Conservation (phyloP, 805 yeast species). For the Kuraishia capsulata region DNA sequence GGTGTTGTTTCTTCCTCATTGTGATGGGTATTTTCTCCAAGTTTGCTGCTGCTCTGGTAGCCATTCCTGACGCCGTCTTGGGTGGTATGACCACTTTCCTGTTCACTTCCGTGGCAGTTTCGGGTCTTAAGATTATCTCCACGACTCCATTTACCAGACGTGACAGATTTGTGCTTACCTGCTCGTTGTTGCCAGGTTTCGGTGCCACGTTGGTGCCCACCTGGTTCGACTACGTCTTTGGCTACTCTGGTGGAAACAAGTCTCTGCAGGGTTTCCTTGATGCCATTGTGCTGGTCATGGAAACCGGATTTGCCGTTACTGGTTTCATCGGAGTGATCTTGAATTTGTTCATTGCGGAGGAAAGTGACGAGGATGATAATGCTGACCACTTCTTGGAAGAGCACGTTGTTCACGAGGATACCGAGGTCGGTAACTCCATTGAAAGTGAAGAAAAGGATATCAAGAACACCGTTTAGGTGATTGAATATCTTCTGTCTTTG, state of each 20-base stretch:
- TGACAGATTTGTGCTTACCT: conserved; percentile 45
- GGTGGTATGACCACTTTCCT: conserved; percentile 77
- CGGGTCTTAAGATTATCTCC: conserved; percentile 48
- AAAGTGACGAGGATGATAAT: conserved; percentile 36
- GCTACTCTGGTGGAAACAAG: conserved; percentile 36
- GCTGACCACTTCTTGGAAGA: conserved; percentile 13
- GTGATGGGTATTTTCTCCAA: conserved; percentile 85
- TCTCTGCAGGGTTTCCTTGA: conserved; percentile 37
- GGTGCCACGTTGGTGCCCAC: conserved; percentile 36
- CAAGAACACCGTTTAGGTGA: conserved; percentile 1
- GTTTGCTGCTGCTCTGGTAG: conserved; percentile 81
- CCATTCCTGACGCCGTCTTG: conserved; percentile 70
- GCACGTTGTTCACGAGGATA: conserved; percentile 1
- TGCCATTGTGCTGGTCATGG: conserved; percentile 47
- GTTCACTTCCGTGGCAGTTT: conserved; percentile 47
- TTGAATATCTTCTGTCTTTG: not conserved
- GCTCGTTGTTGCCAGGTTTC: conserved; percentile 40
- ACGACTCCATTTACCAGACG: conserved; percentile 46
- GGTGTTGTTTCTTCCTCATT: conserved; percentile 53
- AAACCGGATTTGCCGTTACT: conserved; percentile 47
- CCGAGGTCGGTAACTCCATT: not conserved
- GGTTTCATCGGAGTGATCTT: conserved; percentile 44
- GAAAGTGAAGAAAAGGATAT: conserved; percentile 2
- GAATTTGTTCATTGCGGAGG: conserved; percentile 40
- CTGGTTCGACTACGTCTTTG: conserved; percentile 42